Evolutionary conservation across 139 green algal genomes (phyloP).

Genomic region (Pleodorina starrii): DNA sequence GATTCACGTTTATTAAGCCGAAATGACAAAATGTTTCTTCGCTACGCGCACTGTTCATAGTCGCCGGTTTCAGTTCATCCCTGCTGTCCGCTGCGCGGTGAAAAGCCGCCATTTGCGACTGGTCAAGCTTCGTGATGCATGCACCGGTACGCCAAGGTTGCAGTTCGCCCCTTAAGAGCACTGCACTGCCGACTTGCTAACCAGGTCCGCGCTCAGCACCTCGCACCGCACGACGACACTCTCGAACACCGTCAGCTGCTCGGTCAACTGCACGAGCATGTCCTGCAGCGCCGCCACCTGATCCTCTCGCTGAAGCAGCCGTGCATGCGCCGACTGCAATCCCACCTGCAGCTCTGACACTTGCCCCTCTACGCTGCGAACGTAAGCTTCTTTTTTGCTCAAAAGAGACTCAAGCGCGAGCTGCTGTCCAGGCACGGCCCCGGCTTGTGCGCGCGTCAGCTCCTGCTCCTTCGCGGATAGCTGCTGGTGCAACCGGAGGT

Average conservation of each 20-base stretch:
- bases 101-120: too few relatives aligned
- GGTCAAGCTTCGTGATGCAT: too few relatives aligned
- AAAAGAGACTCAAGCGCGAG: background rate
- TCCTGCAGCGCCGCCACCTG: conserved; percentile 36
- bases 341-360: background rate
- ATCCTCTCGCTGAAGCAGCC: conserved; percentile 3
- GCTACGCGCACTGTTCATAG: too few relatives aligned
- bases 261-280: conserved; percentile 40
- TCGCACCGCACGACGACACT: conserved; percentile 18
- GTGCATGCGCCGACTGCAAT: background rate
- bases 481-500: background rate
- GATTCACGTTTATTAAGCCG: too few relatives aligned
- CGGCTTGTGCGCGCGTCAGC: background rate
- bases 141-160: too few relatives aligned
- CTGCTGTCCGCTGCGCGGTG: too few relatives aligned
- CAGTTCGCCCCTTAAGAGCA: background rate
- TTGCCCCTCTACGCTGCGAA: background rate
- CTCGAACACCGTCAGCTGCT: conserved; percentile 32
- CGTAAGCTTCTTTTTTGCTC: background rate
- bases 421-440: background rate
- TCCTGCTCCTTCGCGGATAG: background rate
- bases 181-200: background rate
- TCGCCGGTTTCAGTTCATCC: too few relatives aligned
- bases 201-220: conserved; percentile 24
- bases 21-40: too few relatives aligned